Conservation (phyloP, 2,329 filamentous ascomycete genomes). For the Fusarium sp. region DNA sequence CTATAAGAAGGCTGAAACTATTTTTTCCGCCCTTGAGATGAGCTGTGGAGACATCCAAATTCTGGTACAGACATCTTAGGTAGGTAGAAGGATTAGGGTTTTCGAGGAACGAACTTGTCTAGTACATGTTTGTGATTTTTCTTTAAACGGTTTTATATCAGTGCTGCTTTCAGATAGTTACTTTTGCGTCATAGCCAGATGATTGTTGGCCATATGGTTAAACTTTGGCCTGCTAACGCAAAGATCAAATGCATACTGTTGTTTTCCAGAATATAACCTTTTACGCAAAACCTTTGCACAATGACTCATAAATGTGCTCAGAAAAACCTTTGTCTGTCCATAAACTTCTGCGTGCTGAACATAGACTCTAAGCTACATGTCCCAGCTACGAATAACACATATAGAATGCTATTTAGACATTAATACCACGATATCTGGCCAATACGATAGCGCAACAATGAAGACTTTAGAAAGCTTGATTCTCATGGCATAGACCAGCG, state of each 20-base stretch:
- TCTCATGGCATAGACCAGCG: not conserved
- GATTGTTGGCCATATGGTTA: fast-evolving
- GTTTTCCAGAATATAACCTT: not conserved
- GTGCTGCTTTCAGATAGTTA: not conserved
- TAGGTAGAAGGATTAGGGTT: fast-evolving
- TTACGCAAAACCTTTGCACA: fast-evolving
- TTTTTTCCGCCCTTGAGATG: not conserved
- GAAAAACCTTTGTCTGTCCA: fast-evolving
- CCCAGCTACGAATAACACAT: fast-evolving
- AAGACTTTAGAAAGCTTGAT: not conserved
- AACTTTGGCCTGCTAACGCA: not conserved
- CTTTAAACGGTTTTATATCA: fast-evolving
- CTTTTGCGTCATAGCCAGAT: too few relatives aligned
- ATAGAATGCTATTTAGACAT: not conserved
- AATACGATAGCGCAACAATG: not conserved
- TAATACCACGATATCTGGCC: not conserved
- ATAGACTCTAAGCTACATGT: not conserved
- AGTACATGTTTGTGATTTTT: fast-evolving
- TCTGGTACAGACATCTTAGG: not conserved
- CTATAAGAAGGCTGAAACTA: fast-evolving
- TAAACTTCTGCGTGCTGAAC: not conserved
- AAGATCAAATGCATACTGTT: too few relatives aligned
- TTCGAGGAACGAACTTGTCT: fast-evolving
- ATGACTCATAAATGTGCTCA: not conserved
- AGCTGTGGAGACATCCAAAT: not conserved